Evolutionary conservation across 345 rosid genomes (phyloP), one percentile per base, ranked within the genome.

Genomic region (Acer campestre): DNA sequence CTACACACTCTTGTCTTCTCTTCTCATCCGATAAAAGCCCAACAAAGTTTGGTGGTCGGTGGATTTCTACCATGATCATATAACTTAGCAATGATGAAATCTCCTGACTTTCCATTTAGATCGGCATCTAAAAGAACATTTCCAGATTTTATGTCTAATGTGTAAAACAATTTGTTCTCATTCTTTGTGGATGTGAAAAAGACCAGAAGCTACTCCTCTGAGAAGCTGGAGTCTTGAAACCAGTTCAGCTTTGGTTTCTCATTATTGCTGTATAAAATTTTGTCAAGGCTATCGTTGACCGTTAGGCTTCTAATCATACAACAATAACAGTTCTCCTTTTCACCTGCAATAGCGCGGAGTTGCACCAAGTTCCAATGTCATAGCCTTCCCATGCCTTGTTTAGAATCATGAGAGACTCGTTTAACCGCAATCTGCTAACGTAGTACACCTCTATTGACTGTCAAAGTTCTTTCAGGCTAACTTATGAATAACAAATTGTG

Each of bases 351-450:
- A 88, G 0, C 89, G 6, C 77, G 81, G 70, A 88, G 83, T 18
- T 75, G 79, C 3, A 88, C 89, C 12, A 88, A 23, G 53, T 88
- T 83, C 0, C 76, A 76, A 75, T 85, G 90, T 16, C 85, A 74
- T 0, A 83, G 76, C 63, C 82, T 80, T 4, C 89, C 85, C 20
- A 80, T n/a, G 40, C 63, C 91, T 70, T 88, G 89, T 58, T 82
- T 80, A 13, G 85, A 78, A 61, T 88, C 77, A 29, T 86, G 89
- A 25, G 81, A 81, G 40, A 91, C 73, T 58, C 78, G 86, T 71
- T 93, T 91, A 22, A 90, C 88, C 4, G 90, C 94, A 68, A 93
- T 79, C 51, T 90, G 75, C 9, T 75, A 72, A n/a, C 83, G 86
- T 13, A 90, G 80, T 14, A 73, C 74, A 3, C 97, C 96, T 78